These are phyloP conservation scores for Fusarium stilboides DNA, from an alignment of 2,329 filamentous ascomycete species.

Conservation along the genomic window DNA sequence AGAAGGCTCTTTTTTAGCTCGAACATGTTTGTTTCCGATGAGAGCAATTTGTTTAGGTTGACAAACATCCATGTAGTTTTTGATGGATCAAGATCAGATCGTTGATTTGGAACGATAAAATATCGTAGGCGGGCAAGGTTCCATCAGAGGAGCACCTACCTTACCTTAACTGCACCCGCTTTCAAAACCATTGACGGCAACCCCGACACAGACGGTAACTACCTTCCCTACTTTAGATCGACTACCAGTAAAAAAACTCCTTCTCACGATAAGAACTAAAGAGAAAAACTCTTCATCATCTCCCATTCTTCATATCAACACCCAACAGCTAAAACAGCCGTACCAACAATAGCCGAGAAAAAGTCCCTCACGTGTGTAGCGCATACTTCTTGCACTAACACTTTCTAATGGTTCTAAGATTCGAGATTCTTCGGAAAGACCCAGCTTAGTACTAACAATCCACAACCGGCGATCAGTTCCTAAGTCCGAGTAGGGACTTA, in stretches of 20 bases:
- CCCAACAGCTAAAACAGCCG: constrained; percentile 13
- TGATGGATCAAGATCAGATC: constrained; percentile 1
- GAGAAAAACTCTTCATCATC: constrained; percentile 16
- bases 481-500: constrained; percentile 11
- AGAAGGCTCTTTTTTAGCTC: too few relatives aligned
- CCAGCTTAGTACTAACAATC: constrained; percentile 1
- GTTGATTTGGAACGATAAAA: not conserved
- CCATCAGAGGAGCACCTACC: constrained; percentile 27
- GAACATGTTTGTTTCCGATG: not conserved
- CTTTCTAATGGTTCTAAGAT: constrained; percentile 21
- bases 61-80: not conserved
- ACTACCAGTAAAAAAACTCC: not conserved
- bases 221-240: not conserved
- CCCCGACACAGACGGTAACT: constrained; percentile 28
- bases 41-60: not conserved
- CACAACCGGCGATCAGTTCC: constrained; percentile 18
- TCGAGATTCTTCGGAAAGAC: constrained; percentile 19
- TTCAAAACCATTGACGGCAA: constrained; percentile 28
- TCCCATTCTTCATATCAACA: not conserved
- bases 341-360: constrained; percentile 8
- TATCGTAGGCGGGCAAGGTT: constrained; percentile 11
- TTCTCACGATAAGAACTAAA: constrained; percentile 12
- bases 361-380: constrained; percentile 20
- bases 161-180: constrained; percentile 23
- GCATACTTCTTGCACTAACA: constrained; percentile 13